Evolutionary conservation across 2,329 filamentous ascomycete genomes (phyloP), one percentile per base, ranked within the genome.

Genomic region (Plenodomus tracheiphilus): DNA sequence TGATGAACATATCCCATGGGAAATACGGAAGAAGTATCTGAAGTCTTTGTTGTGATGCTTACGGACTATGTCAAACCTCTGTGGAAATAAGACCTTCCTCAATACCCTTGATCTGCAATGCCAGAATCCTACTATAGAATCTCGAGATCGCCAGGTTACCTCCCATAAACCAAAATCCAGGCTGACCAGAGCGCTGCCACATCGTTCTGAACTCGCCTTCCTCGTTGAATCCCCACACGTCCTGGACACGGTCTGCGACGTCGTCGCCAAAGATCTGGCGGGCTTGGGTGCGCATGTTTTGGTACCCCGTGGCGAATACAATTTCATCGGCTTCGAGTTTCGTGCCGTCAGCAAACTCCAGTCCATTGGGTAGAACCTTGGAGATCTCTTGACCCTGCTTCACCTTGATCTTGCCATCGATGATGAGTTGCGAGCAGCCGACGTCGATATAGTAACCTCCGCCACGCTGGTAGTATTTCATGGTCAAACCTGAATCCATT

Each of bases 401-500:
- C 38, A 80, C 64, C 46, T 74, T 74, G 51, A 80, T 77, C 65
- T 78, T 64, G 13, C 76, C 74, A 5, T 74, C 65, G 9, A 73
- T 62, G 35, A 79, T 77, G 41, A 75, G 66, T 21, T 65, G 64
- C 1, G 68, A 75, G 2, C 69, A 70, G 1, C 77, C 77, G 19
- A 77, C 73, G 47, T 80, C 77, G 41, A 79, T 72, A 51, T 79
- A 79, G 55, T 79, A 76, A 0, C 77, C 76, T 3, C 77, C 77
- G 22, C 72, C 66, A 2, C 75, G 70, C 40, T 76, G 71, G 47
- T 66, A 72, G 22, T 79, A 66, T 44, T 75, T 71, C 30, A 64
- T 75, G 62, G 46, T 61, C 61, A 62, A 69, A 58, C 43, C 74
- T 52, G 45, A 41, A 15, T 62, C 56, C 49, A 53, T 54, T 1